Base-by-base conservation (phyloP, 805 yeast genomes). In the Wickerhamomyces ciferrii region DNA sequence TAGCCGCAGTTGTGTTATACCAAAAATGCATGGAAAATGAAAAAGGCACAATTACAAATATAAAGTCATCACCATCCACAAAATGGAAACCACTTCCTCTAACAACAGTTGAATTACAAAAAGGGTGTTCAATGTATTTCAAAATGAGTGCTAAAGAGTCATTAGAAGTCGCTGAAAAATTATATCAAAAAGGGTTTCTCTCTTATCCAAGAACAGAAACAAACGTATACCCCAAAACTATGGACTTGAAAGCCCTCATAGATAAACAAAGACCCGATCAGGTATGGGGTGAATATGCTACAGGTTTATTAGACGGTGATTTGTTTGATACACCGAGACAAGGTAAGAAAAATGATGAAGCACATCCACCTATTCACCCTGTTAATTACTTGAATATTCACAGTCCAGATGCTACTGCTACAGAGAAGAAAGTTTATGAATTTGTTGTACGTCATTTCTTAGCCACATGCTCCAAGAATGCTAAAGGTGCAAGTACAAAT, bases 121-220 rank as follows among this genome's bases (percentile, higher is more conserved):
- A 88, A 57, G 83, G 81, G 50, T 95, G 97, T 53, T 77, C 97
- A 0, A 69, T 77, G 24, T 78, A 69, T 55, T 81, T 91, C 59
- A 85, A 81, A 51, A 66, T 89, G 72, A 78, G 87, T 56, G 94
- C 98, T 0, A 90, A 91, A 57, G 75, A 74, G 42, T 81, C 96
- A 2, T 69, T 94, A 56, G 79, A 77, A 23, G 66, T 73, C 0
- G 99, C 99, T 0, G 99, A 94, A 64, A 78, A 78, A 52, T 72
- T 94, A 21, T 94, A 94, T 62, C 90, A 85, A 48, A 72, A 76
- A 42, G 99, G 99, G 0, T 88, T 80, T 58, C 71, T 94, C 1
- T 90, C 97, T 0, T 94, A 94, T 61, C 99, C 99, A 3, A 84
- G 99, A 71, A 94, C 99, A 0, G 99, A 94, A 60, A 94, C 99